Evolutionary conservation across 2,329 filamentous ascomycete species (phyloP), one percentile per base, ranked within the genome.

Genomic region (Myriosclerotinia scirpicola): DNA sequence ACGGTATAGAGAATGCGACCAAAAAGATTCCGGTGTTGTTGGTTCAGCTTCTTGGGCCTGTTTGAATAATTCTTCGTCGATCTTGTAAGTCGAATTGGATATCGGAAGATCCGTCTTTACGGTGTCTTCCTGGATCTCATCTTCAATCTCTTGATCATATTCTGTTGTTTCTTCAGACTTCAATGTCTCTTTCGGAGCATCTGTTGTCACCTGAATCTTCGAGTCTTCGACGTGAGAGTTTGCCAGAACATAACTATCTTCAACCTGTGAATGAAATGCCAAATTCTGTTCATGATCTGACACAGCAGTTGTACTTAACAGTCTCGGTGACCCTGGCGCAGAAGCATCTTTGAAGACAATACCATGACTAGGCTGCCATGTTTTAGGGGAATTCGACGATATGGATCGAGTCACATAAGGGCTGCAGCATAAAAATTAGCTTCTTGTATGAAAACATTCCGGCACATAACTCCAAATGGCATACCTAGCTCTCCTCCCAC

Each of bases 1-100:
- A 12, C 86, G 83, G 75, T 94, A 95, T 66, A 92, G 77, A 1
- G 74, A 80, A 75, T 93, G 85, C 1, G 84, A 86, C 90, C 90
- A 95, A 75, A 82, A 91, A 0, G 86, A 88, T 58, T 77, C 78
- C 12, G 67, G 73, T 0, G 80, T 79, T 12, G 79, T 84, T 6
- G 77, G 70, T 0, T 77, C 71, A 1, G 84, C 82, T 5, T 78
- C 74, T 68, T 80, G 82, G 1, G 86, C 86, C 1, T 79, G 78
- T 5, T 77, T 74, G 68, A 85, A 85, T 26, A 79, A 67, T 3
- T 81, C 76, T 40, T 79, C 74, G 1, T 79, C 76, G 54, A 87
- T 82, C 67, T 82, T 81, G 74, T 79, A 86, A 0, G 79, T 74
- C 7, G 82, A 74, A 0, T 75, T 73, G 4, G 80, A 78, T 44